Conservation (phyloP, 2,329 filamentous ascomycete genomes). For the Xenoacremonium recifei region DNA sequence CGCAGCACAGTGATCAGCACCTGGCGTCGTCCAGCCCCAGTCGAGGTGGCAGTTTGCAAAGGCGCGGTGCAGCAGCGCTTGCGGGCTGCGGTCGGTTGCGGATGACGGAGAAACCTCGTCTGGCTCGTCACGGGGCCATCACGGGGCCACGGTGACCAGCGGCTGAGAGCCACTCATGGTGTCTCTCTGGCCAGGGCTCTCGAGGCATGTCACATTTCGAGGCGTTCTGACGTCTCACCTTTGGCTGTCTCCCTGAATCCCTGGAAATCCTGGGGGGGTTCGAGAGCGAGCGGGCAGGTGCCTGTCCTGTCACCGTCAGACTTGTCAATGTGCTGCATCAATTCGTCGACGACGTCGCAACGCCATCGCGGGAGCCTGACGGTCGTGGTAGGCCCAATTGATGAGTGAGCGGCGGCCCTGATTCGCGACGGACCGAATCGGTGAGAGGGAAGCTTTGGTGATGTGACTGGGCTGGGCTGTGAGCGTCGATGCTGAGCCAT, state of each 20-base stretch:
- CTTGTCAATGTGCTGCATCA: conserved; percentile 6
- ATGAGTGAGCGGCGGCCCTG: too few relatives aligned
- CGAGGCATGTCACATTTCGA: conserved; percentile 7
- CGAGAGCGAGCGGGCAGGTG: too few relatives aligned
- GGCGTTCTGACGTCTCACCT: not conserved
- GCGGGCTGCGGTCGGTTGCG: too few relatives aligned
- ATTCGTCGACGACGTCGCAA: conserved; percentile 4
- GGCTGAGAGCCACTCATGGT: conserved; percentile 12
- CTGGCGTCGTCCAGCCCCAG: conserved; percentile 16
- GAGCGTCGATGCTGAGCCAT: too few relatives aligned
- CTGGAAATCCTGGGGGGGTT: conserved; percentile 5
- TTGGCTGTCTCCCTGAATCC: too few relatives aligned
- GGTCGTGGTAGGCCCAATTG: conserved; percentile 8
- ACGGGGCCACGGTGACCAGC: conserved; percentile 21
- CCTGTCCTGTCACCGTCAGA: too few relatives aligned
- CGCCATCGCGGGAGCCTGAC: conserved; percentile 1
- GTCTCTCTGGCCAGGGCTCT: conserved; percentile 3
- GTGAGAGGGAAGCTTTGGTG: too few relatives aligned
- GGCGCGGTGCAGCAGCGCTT: conserved; percentile 26
- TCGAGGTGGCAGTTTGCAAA: conserved; percentile 22
- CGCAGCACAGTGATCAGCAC: conserved; percentile 20
- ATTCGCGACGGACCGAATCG: conserved; percentile 7
- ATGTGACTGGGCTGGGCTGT: too few relatives aligned
- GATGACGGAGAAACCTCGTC: conserved; percentile 25
- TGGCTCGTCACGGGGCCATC: conserved; percentile 10